Percentiles rank a stretch among this genome's conserved stretches.
These are phyloP conservation scores for Thelephora aurantiotincta DNA, from an alignment of 768 basidiomycete species.

Conservation along the genomic window DNA sequence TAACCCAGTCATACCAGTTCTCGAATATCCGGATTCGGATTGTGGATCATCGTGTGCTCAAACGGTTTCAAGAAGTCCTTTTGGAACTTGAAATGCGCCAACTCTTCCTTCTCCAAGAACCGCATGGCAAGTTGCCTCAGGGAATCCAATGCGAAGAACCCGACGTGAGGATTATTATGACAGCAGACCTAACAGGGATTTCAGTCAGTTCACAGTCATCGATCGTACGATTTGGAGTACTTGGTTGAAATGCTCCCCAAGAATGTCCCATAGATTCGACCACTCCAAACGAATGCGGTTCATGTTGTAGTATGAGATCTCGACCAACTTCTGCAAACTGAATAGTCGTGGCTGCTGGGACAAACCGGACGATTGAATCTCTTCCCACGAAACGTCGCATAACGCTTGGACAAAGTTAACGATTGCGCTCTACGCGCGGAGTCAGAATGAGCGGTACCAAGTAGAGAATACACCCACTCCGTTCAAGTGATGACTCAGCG, in stretches of 20 bases:
- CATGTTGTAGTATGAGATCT: constrained; percentile 99
- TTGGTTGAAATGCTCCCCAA: constrained; percentile 98
- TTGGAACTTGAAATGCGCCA: constrained; percentile 97
- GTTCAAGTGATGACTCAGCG: constrained; percentile 83
- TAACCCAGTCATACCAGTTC: constrained; percentile 58
- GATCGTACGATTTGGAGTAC: constrained; percentile 25
- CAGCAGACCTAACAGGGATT: constrained; percentile 69
- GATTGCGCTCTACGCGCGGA: constrained; percentile 63
- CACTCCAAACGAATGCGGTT: constrained; percentile 93
- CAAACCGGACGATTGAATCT: constrained; percentile 92
- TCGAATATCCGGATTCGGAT: constrained; percentile 87
- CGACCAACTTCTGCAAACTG: constrained; percentile 94
- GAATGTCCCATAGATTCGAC: constrained; percentile 94
- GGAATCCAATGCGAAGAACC: constrained; percentile 93
- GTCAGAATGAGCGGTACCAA: constrained; percentile 5
- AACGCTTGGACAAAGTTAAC: constrained; percentile 95
- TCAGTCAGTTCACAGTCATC: not conserved
- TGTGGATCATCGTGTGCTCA: constrained; percentile 95
- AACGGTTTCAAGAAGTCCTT: constrained; percentile 98
- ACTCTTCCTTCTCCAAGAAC: constrained; percentile 95
- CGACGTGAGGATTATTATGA: constrained; percentile 93
- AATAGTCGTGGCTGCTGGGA: constrained; percentile 92
- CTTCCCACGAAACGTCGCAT: constrained; percentile 97
- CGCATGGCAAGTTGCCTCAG: constrained; percentile 95
- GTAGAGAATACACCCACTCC: constrained; percentile 47